Percentiles rank a stretch among this genome's conserved stretches.
Evolutionary conservation across 108 stramenopile species (phyloP).

Genomic region (Cyclotella kingstonii): DNA sequence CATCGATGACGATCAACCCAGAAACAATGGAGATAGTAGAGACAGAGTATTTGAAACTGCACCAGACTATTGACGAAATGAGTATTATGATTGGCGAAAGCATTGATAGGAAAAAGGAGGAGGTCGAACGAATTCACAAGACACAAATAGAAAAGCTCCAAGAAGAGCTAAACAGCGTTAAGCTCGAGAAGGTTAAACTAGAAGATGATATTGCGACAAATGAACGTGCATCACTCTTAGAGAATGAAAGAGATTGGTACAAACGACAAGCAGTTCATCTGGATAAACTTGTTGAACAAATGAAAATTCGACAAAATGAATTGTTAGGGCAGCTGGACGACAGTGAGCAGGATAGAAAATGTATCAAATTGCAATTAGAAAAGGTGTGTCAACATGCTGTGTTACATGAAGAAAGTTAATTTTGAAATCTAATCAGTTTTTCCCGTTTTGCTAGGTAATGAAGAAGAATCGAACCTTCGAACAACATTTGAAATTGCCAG

Average conservation of each 20-base stretch:
- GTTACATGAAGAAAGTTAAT: background rate
- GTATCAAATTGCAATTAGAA: conserved; percentile 25
- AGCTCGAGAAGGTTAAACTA: conserved; percentile 17
- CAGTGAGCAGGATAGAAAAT: conserved; percentile 24
- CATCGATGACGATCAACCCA: background rate
- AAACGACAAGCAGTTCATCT: conserved; percentile 46
- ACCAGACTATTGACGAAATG: conserved; percentile 28
- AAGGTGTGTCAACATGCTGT: conserved; percentile 15
- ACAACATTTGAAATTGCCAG: conserved; percentile 20
- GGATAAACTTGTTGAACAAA: conserved; percentile 29
- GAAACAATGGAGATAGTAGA: conserved; percentile 14
- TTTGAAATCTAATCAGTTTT: background rate
- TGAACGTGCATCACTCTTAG: conserved; percentile 27
- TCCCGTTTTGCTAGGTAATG: background rate
- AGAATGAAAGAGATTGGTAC: conserved; percentile 50
- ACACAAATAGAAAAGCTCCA: conserved; percentile 15
- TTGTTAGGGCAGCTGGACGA: conserved; percentile 13
- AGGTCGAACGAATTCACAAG: conserved; percentile 16
- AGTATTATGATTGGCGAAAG: background rate
- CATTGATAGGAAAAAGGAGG: conserved; percentile 28
- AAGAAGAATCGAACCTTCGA: conserved; percentile 10
- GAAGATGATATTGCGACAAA: conserved; percentile 39
- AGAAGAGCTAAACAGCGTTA: conserved; percentile 19
- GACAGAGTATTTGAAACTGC: conserved; percentile 20
- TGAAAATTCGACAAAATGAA: conserved; percentile 17